Percentiles rank a stretch among this genome's conserved stretches.
phyloP scores from a whole-genome alignment of 2,329 filamentous ascomycete genomes.

The Aspergillus transmontanensis region DNA sequence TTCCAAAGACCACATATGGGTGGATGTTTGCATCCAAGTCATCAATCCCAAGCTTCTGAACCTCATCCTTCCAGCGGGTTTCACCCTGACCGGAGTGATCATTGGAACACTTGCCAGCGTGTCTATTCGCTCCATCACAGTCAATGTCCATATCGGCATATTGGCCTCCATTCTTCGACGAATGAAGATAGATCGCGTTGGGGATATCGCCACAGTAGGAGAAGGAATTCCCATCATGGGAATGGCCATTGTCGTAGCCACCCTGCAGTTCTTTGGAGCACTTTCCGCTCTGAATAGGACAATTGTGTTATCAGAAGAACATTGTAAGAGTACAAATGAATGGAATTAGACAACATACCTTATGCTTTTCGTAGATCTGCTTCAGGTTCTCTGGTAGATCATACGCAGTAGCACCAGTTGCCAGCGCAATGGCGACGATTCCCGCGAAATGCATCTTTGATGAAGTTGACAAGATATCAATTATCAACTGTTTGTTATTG shows the following conservation, averaged over 20 bases:
- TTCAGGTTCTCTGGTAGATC: constrained; percentile 21
- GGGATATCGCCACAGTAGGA: constrained; percentile 54
- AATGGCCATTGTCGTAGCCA: constrained; percentile 24
- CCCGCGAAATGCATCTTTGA: not conserved
- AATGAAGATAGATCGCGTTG: constrained; percentile 54
- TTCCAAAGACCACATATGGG: constrained; percentile 59
- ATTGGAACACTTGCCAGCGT: constrained; percentile 50
- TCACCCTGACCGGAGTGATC: constrained; percentile 43
- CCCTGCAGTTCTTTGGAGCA: constrained; percentile 22
- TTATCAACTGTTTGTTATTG: not conserved
- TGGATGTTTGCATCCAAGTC: constrained; percentile 57
- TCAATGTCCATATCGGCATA: constrained; percentile 62
- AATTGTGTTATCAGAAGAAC: not conserved
- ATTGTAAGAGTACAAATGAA: not conserved
- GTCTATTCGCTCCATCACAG: constrained; percentile 56
- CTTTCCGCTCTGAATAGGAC: constrained; percentile 12
- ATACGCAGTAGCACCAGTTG: constrained; percentile 10
- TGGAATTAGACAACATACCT: constrained; percentile 8
- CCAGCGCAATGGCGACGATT: not conserved
- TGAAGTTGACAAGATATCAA: not conserved
- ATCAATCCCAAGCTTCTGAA: constrained; percentile 43
- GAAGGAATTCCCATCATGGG: constrained; percentile 15
- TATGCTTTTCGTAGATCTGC: constrained; percentile 23
- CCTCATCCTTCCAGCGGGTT: constrained; percentile 51
- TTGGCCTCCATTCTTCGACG: constrained; percentile 33